These are phyloP conservation scores for Ceratobasidium papillatum DNA, from an alignment of 1,284 basidiomycete genomes.

Conservation along the genomic window DNA sequence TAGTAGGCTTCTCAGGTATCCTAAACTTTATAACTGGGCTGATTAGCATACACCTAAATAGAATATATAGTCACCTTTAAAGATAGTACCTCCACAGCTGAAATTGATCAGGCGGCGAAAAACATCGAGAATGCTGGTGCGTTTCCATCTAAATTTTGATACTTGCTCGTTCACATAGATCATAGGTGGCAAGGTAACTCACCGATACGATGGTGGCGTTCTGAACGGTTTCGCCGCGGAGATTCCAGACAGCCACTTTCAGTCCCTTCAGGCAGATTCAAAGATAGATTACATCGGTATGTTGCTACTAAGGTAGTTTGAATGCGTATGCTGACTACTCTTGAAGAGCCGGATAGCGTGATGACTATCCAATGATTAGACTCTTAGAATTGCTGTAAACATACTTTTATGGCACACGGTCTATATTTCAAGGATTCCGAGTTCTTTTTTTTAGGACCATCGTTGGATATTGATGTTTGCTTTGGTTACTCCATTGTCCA, in stretches of 20 bases:
- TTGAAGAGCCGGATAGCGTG: slow-evolving; percentile 36
- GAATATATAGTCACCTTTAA: slow-evolving; percentile 40
- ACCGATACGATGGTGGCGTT: background rate
- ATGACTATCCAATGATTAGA: slow-evolving; percentile 26
- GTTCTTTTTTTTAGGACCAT: too few species aligned
- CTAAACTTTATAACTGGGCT: background rate
- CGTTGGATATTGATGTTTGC: too few species aligned
- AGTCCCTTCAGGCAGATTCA: background rate
- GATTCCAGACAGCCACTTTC: background rate
- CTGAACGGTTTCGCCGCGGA: slow-evolving; percentile 16
- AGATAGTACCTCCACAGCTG: background rate
- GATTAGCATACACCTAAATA: background rate
- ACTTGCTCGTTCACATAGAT: background rate
- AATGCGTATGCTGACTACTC: background rate
- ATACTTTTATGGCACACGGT: background rate
- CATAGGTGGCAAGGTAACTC: slow-evolving; percentile 23
- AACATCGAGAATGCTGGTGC: background rate
- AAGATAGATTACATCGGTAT: slow-evolving; percentile 39
- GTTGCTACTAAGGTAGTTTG: background rate
- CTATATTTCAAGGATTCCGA: background rate
- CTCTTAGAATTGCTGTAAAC: too few species aligned
- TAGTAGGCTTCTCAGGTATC: background rate
- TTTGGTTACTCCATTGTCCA: too few species aligned
- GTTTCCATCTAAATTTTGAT: background rate
- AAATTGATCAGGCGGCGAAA: slow-evolving; percentile 12